Conservation (phyloP, 805 yeast genomes). For the Tetrapisispora pingtungensis region DNA sequence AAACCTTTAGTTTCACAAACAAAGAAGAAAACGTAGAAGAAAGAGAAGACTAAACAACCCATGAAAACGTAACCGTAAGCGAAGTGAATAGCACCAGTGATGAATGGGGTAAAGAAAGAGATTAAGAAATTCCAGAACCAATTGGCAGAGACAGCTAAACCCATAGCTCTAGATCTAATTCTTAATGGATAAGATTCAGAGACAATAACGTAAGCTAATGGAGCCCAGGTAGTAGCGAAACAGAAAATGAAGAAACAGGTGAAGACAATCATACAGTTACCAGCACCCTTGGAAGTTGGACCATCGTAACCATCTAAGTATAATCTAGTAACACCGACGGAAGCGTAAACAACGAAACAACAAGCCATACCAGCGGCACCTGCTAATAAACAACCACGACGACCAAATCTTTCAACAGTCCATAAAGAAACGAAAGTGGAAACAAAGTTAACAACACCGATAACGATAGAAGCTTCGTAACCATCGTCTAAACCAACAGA, state of each 20-base stretch:
- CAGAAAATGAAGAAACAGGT: slow-evolving; percentile 61
- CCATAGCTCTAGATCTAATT: slow-evolving; percentile 48
- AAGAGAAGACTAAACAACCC: slow-evolving; percentile 44
- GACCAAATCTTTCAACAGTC: slow-evolving; percentile 46
- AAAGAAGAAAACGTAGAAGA: slow-evolving; percentile 58
- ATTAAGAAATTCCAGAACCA: slow-evolving; percentile 62
- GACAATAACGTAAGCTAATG: slow-evolving; percentile 53
- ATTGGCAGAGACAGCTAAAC: slow-evolving; percentile 52
- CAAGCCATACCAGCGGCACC: slow-evolving; percentile 42
- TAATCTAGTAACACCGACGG: slow-evolving; percentile 47
- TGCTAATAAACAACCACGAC: slow-evolving; percentile 37
- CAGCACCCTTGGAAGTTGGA: slow-evolving; percentile 43
- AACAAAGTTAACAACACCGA: slow-evolving; percentile 51
- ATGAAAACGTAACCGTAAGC: slow-evolving; percentile 54
- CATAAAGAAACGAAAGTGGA: slow-evolving; percentile 46
- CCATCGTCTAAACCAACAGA: slow-evolving; percentile 54
- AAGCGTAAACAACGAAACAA: slow-evolving; percentile 42
- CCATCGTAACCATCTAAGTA: slow-evolving; percentile 34
- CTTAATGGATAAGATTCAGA: slow-evolving; percentile 66
- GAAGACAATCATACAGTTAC: slow-evolving; percentile 62
- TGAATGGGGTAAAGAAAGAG: slow-evolving; percentile 62
- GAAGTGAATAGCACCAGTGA: slow-evolving; percentile 54
- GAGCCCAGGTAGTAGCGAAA: slow-evolving; percentile 73
- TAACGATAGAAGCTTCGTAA: slow-evolving; percentile 47
- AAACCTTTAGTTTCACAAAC: slow-evolving; percentile 73